Evolutionary conservation across 768 basidiomycete species (phyloP), one percentile per base, ranked within the genome.

Genomic region (Boletus sp.): DNA sequence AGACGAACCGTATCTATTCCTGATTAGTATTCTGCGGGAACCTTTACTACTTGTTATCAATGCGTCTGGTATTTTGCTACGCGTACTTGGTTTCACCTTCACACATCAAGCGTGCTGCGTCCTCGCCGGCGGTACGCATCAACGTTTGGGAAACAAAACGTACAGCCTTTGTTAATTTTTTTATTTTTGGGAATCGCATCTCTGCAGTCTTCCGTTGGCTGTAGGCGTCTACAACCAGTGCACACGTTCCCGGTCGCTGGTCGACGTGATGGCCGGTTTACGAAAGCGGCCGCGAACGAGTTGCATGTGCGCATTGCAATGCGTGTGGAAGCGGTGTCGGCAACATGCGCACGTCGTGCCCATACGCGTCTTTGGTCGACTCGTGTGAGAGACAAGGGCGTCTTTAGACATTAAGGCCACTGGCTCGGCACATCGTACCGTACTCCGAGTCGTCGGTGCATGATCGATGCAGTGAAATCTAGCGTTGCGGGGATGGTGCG

Each of bases 341-440:
- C 24, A 24, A 24, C 24, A 24, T 24, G 24, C 14, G 7, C 12
- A 78, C 47, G 80, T 86, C 56, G 83, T 93, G 20, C 7, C 14
- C 7, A n/a, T 15, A 24, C 44, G 75, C 80, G 20, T 78, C 79
- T 64, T 92, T 92, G 71, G 79, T 93, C 39, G 79, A 24, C 24
- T 24, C 24, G 24, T 24, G 24, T 24, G 24, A 2, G 24, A 24
- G 24, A 24, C 24, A 24, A 24, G 24, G 24, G 24, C 24, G 24
- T 24, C 24, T 24, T 24, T 24, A 24, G 24, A 24, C 24, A 24
- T 24, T 24, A 35, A 35, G 33, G 33, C 33, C 4, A 35, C 33
- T 35, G 33, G 11, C 33, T 35, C 33, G 33, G 33, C 33, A 11
- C 9, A 9, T 5, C 33, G 11, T 35, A 11, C 33, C 33, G 33